A percentile compares a stretch with the other conserved stretches of the same genome.
Conservation (phyloP, 2,329 filamentous ascomycete species). For the Neonectria punicea region DNA sequence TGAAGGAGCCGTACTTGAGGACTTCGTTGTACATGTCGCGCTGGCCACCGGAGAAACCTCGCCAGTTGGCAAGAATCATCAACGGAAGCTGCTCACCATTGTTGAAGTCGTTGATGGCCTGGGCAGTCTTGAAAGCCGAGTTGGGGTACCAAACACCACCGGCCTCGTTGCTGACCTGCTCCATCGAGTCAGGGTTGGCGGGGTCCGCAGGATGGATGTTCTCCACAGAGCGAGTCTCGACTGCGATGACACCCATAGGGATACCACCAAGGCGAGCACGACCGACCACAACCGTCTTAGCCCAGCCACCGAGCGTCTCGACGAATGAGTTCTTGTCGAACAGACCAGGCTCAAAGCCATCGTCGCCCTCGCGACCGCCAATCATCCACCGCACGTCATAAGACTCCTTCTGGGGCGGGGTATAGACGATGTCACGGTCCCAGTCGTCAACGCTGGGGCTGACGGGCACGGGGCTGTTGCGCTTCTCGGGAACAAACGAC, state of each 20-base stretch:
- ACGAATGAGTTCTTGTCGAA: constrained; percentile 98
- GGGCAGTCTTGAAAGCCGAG: constrained; percentile 99
- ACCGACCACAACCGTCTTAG: constrained; percentile 94
- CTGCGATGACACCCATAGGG: constrained; percentile 96
- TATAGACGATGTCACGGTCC: constrained; percentile 93
- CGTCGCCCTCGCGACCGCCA: constrained; percentile 83
- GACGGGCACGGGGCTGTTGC: constrained; percentile 92
- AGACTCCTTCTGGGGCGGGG: constrained; percentile 81
- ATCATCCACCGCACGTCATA: constrained; percentile 98
- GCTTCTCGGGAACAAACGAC: constrained; percentile 96
- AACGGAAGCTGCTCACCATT: constrained; percentile 96
- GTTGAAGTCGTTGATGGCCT: constrained; percentile 99
- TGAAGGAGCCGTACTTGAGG: constrained; percentile 98
- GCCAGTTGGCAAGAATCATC: constrained; percentile 99
- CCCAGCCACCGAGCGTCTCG: constrained; percentile 96
- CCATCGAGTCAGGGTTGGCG: constrained; percentile 97
- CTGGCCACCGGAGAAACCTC: constrained; percentile 99
- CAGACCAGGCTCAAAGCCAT: constrained; percentile 82
- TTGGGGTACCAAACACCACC: constrained; percentile 99
- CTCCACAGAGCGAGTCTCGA: constrained; percentile 95
- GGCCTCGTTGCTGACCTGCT: constrained; percentile 93
- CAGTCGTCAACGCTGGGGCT: constrained; percentile 85
- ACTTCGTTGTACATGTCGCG: constrained; percentile 99
- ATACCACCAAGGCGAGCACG: constrained; percentile 97
- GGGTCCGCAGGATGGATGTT: constrained; percentile 97